Conservation (phyloP, 1,284 basidiomycete species). For the Ganoderma lucidum region DNA sequence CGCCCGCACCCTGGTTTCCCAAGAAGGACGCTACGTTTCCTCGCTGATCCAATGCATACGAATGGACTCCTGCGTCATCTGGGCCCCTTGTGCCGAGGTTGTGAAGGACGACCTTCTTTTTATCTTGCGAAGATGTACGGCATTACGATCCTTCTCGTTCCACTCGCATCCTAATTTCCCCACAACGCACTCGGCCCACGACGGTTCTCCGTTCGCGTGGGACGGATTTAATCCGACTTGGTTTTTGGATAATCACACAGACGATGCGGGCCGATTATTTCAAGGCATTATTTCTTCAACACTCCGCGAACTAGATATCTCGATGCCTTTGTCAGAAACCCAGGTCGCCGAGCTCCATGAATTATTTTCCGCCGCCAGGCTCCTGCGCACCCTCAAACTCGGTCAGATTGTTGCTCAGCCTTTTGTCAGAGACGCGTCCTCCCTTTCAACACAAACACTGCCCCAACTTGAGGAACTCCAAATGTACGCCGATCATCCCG, state of each 20-base stretch:
- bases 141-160: conserved; percentile 21
- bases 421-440: neutral
- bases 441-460: neutral
- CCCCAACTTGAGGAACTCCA: conserved; percentile 17
- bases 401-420: neutral
- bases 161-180: conserved; percentile 18
- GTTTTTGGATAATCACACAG: conserved; percentile 12
- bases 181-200: neutral
- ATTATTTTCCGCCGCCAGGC: conserved; percentile 12
- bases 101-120: conserved; percentile 14
- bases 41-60: conserved; percentile 21
- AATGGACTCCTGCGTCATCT: conserved; percentile 22
- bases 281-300: conserved; percentile 6
- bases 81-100: conserved; percentile 18
- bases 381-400: conserved; percentile 16
- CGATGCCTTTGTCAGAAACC: conserved; percentile 11
- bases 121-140: conserved; percentile 18
- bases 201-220: neutral
- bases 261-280: conserved; percentile 2
- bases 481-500: conserved; percentile 1
- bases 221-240: conserved; percentile 21
- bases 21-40: conserved; percentile 3
- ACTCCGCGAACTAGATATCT: conserved; percentile 23
- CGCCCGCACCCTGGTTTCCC: conserved; percentile 16
- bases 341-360: conserved; percentile 14